Percentiles rank a stretch among this genome's conserved stretches.
Evolutionary conservation across 371 early-diverging fungal genomes (phyloP).

Genomic region (Parasitella parasitica): DNA sequence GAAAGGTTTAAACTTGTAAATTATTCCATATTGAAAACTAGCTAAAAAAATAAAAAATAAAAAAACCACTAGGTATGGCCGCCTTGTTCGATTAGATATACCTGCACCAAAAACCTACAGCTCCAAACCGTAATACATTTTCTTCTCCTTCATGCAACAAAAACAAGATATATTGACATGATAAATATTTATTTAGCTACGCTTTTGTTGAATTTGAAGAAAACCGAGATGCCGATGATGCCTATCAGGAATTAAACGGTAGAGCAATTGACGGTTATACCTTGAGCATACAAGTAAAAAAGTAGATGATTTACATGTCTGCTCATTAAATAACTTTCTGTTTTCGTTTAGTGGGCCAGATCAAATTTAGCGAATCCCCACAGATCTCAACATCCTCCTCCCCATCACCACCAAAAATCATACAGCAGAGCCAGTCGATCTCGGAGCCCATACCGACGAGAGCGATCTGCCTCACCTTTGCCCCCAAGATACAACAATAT

Average conservation of each 20-base stretch:
- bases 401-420: background rate
- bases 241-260: slow-evolving; percentile 88
- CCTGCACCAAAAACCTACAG: slow-evolving; percentile 71
- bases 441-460: slow-evolving; percentile 25
- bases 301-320: background rate
- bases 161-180: background rate
- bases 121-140: slow-evolving; percentile 63
- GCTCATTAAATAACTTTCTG: background rate
- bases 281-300: slow-evolving; percentile 72
- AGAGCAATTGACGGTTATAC: slow-evolving; percentile 76
- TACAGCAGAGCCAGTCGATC: slow-evolving; percentile 9
- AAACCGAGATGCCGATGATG: slow-evolving; percentile 85
- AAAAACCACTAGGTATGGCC: slow-evolving; percentile 84
- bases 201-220: slow-evolving; percentile 95
- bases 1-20: slow-evolving; percentile 56
- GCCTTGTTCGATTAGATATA: slow-evolving; percentile 81
- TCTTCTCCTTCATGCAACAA: background rate
- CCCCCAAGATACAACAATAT: slow-evolving; percentile 16
- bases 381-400: background rate
- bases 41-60: too few species aligned
- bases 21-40: background rate
- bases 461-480: slow-evolving; percentile 36
- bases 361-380: background rate
- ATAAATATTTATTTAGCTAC: slow-evolving; percentile 49
- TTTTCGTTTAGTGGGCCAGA: slow-evolving; percentile 11